Evolutionary conservation across 2,329 filamentous ascomycete species (phyloP).

Genomic region (Penicillium brevicompactum): DNA sequence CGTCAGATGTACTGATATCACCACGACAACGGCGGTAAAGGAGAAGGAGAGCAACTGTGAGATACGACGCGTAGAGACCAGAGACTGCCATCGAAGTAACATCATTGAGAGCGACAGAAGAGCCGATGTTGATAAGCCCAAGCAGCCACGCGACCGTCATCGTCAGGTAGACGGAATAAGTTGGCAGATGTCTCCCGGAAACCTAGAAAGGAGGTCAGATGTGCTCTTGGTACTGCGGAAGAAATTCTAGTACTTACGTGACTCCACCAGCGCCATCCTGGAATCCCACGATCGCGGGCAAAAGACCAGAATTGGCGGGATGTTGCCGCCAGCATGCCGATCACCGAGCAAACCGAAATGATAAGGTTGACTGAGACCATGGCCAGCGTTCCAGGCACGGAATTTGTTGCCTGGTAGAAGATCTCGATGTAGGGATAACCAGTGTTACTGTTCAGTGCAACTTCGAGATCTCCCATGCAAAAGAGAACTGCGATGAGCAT

Average conservation of each 20-base stretch:
- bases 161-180: conserved; percentile 29
- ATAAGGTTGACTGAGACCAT: conserved; percentile 31
- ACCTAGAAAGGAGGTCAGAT: background rate
- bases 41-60: conserved; percentile 48
- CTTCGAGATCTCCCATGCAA: conserved; percentile 35
- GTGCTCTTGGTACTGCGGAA: too few species aligned
- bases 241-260: conserved; percentile 16
- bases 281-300: conserved; percentile 40
- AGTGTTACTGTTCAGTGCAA: conserved; percentile 23
- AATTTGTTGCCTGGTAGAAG: conserved; percentile 31
- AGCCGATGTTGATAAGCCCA: conserved; percentile 55
- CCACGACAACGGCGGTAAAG: conserved; percentile 44
- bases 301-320: conserved; percentile 41
- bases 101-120: conserved; percentile 52
- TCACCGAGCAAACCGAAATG: conserved; percentile 31
- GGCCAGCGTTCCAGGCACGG: conserved; percentile 22
- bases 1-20: conserved; percentile 29
- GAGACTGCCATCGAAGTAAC: conserved; percentile 51
- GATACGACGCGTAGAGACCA: conserved; percentile 52
- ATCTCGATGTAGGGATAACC: conserved; percentile 39
- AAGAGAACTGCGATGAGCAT: conserved; percentile 42
- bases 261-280: conserved; percentile 30
- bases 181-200: conserved; percentile 23
- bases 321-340: conserved; percentile 36
- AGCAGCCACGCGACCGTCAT: conserved; percentile 38